Percentiles rank a stretch among this genome's conserved stretches.
phyloP scores from a whole-genome alignment of 345 rosid genomes.

The Brassica rapa region DNA sequence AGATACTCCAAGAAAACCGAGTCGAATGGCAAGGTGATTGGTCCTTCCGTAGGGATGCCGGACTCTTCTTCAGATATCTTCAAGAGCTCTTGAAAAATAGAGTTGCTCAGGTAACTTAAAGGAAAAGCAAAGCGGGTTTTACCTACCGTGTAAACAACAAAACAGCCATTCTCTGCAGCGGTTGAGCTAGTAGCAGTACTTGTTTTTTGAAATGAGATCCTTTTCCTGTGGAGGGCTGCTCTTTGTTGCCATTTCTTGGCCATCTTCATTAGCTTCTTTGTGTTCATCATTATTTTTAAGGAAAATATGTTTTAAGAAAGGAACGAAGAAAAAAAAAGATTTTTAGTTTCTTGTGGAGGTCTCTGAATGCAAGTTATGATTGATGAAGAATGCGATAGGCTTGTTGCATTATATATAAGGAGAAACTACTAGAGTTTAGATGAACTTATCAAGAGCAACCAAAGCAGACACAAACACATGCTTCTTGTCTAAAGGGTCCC shows the following conservation, averaged over 20 bases:
- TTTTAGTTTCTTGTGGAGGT: no score
- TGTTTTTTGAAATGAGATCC: background rate
- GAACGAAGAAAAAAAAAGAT: no score
- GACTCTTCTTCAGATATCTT: constrained; percentile 48
- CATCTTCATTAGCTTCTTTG: constrained; percentile 24
- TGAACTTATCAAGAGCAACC: no score
- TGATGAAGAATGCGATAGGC: no score
- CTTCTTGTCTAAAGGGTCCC: no score
- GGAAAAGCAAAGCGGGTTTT: constrained; percentile 29
- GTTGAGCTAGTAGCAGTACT: background rate
- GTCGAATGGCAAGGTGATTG: constrained; percentile 46
- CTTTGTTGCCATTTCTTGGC: constrained; percentile 36
- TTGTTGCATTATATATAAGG: no score
- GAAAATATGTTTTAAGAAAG: no score
- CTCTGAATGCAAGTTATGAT: no score
- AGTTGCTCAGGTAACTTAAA: constrained; percentile 22
- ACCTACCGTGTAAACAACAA: constrained; percentile 42
- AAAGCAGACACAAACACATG: no score
- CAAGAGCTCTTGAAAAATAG: constrained; percentile 41
- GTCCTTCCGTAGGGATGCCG: constrained; percentile 32
- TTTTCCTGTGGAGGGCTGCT: constrained; percentile 23
- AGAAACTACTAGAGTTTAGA: no score
- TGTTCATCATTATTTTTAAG: background rate
- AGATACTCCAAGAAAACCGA: constrained; percentile 35
- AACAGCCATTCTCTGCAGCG: constrained; percentile 32